Conservation (phyloP, 2,329 filamentous ascomycete species). For the Beauveria sp. region DNA sequence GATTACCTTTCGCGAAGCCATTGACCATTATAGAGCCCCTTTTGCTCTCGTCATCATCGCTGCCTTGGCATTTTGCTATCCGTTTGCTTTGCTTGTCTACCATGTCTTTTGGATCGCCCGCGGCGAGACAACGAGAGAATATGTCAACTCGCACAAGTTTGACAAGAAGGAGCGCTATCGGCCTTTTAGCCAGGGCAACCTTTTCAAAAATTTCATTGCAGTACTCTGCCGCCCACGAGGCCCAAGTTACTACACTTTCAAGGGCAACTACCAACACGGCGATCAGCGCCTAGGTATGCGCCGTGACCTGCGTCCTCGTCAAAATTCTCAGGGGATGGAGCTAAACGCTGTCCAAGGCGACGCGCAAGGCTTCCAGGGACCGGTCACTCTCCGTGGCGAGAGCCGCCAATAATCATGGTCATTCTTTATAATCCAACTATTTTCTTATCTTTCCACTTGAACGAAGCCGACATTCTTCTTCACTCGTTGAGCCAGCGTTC, state of each 20-base stretch:
- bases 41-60: constrained; percentile 88
- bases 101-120: constrained; percentile 86
- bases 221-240: constrained; percentile 78
- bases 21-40: constrained; percentile 65
- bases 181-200: constrained; percentile 74
- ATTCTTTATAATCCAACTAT: neutral
- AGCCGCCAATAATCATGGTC: constrained; percentile 16
- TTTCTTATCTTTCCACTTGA: neutral
- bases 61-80: constrained; percentile 68
- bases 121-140: constrained; percentile 93
- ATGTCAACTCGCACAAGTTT: constrained; percentile 94
- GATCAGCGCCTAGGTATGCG: constrained; percentile 71
- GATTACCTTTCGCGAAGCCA: constrained; percentile 60
- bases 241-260: constrained; percentile 86
- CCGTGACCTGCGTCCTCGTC: constrained; percentile 33
- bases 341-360: constrained; percentile 58
- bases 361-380: constrained; percentile 45
- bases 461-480: neutral
- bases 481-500: constrained; percentile 9
- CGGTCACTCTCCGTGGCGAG: constrained; percentile 36
- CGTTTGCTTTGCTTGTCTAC: constrained; percentile 75
- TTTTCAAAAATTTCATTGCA: constrained; percentile 69
- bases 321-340: constrained; percentile 54
- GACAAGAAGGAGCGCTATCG: constrained; percentile 83
- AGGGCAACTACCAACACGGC: constrained; percentile 64